Percentiles rank a stretch among this genome's conserved stretches.
Conservation (phyloP, 2,329 filamentous ascomycete genomes). For the Diaporthe citriasiana region DNA sequence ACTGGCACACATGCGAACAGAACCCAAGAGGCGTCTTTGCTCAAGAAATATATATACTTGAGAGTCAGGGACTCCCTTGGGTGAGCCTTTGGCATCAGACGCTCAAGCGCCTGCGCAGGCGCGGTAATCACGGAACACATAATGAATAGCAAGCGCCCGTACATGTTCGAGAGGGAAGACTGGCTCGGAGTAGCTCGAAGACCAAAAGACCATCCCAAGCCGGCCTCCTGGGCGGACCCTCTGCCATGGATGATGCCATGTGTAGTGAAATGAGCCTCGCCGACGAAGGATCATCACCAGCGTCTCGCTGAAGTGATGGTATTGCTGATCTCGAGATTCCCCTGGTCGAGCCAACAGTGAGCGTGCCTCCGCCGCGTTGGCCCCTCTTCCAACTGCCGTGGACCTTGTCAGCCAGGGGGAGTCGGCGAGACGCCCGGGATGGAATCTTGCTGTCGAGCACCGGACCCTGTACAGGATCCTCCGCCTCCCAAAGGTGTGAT, state of each 20-base stretch:
- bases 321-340: background rate
- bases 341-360: constrained; percentile 13
- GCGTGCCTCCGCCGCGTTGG: constrained; percentile 16
- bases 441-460: background rate
- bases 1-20: background rate
- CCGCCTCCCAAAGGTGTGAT: background rate
- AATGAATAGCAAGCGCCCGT: background rate
- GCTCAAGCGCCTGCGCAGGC: background rate
- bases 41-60: background rate
- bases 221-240: background rate
- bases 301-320: constrained; percentile 21
- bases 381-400: constrained; percentile 33
- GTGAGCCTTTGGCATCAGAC: background rate
- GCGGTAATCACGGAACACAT: background rate
- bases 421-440: constrained; percentile 32
- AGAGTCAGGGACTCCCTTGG: background rate
- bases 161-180: background rate
- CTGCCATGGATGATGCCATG: constrained; percentile 3
- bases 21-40: background rate
- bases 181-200: background rate
- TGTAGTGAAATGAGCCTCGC: background rate
- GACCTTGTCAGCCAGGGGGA: constrained; percentile 36
- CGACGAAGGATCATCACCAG: constrained; percentile 26
- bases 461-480: background rate
- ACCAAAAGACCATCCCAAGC: background rate